Base-by-base conservation (phyloP, 805 yeast genomes). In the Cyberlindnera nakhonratchasimensis region DNA sequence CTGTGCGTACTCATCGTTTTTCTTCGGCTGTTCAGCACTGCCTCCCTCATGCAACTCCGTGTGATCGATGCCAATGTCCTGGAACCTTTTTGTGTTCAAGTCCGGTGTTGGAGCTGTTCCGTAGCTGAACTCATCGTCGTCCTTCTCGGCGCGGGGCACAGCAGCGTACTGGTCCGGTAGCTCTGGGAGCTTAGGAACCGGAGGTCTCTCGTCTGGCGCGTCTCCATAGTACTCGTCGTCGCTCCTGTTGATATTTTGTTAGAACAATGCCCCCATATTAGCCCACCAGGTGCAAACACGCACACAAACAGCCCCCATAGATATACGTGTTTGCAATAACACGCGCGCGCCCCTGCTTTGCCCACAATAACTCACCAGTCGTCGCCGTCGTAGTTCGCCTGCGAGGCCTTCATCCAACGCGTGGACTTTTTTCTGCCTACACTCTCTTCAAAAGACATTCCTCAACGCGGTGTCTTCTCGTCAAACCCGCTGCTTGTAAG, bases 401-500 rank as follows among this genome's bases (percentile, higher is more conserved):
- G 59, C 0, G 69, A 61, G 6, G 69, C 72, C 42, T 66, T 65
- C 3, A 55, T 65, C 72, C 72, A 68, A 29, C 72, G 59, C 30
- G 66, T 61, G 2, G 70, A 65, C 47, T 67, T 67, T 52, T 62
- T 57, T 42, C 72, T 61, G 14, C 44, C 62, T 4, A 68, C 64
- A n/a, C 61, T 40, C 20, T 54, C 57, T 14, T 37, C 47, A n/a
- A 36, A 39, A 3, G 43, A 39, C 43, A 39, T 43, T n/a, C n/a
- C n/a, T n/a, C n/a, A n/a, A n/a, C n/a, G n/a, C n/a, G n/a, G n/a
- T n/a, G n/a, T 10, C 20, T 26, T 14, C 16, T 8, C 17, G 7
- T 7, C n/a, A 6, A 8, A 26, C n/a, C n/a, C n/a, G n/a, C 10
- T 26, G 29, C 11, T 11, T 8, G 25, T 23, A 11, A 8, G 11